A percentile compares a stretch with the other conserved stretches of the same genome.
Evolutionary conservation across 1,139 yeast genomes (phyloP).

Genomic region (Petasospora fabianii): DNA sequence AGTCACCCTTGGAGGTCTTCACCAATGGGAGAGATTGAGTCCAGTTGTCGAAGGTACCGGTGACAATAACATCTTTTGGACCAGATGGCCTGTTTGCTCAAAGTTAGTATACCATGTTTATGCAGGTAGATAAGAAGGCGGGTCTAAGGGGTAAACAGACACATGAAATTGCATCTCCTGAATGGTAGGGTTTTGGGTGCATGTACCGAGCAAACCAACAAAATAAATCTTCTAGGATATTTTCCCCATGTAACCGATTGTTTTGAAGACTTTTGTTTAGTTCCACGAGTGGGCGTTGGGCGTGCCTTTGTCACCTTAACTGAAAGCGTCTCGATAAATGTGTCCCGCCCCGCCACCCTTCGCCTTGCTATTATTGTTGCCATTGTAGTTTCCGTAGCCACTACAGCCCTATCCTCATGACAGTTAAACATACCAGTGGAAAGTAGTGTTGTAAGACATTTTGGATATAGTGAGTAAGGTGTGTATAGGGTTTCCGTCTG

Average conservation of each 20-base stretch:
- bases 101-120: too few relatives aligned
- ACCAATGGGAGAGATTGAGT: slow-evolving; percentile 53
- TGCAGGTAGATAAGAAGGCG: too few relatives aligned
- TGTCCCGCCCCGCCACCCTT: background rate
- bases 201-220: too few relatives aligned
- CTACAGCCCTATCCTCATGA: too few relatives aligned
- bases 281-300: too few relatives aligned
- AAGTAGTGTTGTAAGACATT: slow-evolving; percentile 16
- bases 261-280: too few relatives aligned
- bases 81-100: slow-evolving; percentile 57
- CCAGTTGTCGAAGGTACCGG: slow-evolving; percentile 82
- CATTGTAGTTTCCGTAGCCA: too few relatives aligned
- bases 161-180: background rate
- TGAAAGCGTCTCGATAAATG: too few relatives aligned
- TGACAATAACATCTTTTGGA: slow-evolving; percentile 65
- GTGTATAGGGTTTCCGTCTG: background rate
- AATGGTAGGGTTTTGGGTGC: too few relatives aligned
- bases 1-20: slow-evolving; percentile 57
- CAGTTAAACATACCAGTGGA: slow-evolving; percentile 15
- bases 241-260: too few relatives aligned
- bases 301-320: too few relatives aligned
- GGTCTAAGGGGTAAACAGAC: background rate
- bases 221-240: too few relatives aligned
- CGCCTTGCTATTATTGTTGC: background rate
- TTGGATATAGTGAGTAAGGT: background rate